Evolutionary conservation across 1,284 basidiomycete species (phyloP).

Genomic region (Irpex sp.): DNA sequence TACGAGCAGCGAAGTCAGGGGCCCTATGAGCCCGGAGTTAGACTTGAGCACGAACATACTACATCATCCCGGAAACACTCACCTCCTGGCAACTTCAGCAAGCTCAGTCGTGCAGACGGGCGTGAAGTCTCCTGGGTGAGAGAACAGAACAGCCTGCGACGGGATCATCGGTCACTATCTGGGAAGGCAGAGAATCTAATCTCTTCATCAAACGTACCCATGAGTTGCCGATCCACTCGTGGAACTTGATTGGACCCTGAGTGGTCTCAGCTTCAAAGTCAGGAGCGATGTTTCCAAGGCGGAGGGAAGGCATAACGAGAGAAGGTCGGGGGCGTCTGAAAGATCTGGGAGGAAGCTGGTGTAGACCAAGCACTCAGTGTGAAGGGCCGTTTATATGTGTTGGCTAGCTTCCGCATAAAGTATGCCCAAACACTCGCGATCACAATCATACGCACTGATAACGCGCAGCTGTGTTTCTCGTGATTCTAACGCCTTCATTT

Average conservation of each 20-base stretch:
- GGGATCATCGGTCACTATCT: neutral
- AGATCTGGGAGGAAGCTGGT: neutral
- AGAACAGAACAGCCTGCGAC: conserved; percentile 78
- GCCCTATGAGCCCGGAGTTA: conserved; percentile 32
- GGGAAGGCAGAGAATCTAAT: neutral
- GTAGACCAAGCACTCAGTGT: neutral
- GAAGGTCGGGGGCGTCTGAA: neutral
- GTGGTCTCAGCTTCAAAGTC: conserved; percentile 86
- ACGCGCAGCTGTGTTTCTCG: neutral
- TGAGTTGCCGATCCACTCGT: conserved; percentile 84
- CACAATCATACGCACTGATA: neutral
- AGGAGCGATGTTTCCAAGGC: conserved; percentile 76
- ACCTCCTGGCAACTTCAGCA: conserved; percentile 84
- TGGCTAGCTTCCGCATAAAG: neutral
- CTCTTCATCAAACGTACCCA: conserved; percentile 58
- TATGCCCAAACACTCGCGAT: neutral
- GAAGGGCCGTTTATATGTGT: conserved; percentile 2
- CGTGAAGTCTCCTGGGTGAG: conserved; percentile 87
- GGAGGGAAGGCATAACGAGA: conserved; percentile 43
- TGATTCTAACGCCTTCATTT: conserved; percentile 44
- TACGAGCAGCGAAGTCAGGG: conserved; percentile 83
- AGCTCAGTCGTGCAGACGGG: conserved; percentile 96
- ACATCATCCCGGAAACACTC: conserved; percentile 2
- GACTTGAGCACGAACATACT: neutral
- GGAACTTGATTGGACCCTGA: conserved; percentile 77